Percentiles rank a stretch among this genome's conserved stretches.
Conservation (phyloP, 148 eudicot species). For the Tetragonia tetragonoides region DNA sequence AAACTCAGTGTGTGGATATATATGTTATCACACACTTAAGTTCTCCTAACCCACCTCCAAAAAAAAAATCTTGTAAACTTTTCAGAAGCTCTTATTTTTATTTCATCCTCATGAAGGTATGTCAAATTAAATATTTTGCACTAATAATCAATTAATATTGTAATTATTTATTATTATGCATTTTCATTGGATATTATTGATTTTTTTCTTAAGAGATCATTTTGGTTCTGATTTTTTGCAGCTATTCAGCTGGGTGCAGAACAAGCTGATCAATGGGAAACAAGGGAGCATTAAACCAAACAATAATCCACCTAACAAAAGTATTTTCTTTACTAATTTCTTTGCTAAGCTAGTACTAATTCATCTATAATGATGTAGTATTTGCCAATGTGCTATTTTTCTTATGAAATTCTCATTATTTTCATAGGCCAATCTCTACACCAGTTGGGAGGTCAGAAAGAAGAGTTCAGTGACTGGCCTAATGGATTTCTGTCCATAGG, state of each 20-base stretch:
- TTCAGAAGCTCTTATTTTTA: neutral
- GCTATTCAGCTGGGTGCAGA: slow-evolving; percentile 68
- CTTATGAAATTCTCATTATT: neutral
- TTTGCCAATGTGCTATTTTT: neutral
- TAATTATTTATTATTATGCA: no score
- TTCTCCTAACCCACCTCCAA: slow-evolving; percentile 20
- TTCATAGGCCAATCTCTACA: slow-evolving; percentile 30
- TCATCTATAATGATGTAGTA: neutral
- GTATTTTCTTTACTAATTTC: neutral
- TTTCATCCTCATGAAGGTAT: slow-evolving; percentile 34
- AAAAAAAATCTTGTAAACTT: neutral
- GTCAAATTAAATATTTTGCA: neutral
- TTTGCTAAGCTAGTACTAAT: neutral
- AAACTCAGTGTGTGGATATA: neutral
- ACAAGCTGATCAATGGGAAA: slow-evolving; percentile 43
- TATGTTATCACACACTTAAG: neutral
- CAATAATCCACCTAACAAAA: slow-evolving; percentile 10
- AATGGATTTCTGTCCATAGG: slow-evolving; percentile 68
- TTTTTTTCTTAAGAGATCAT: no score
- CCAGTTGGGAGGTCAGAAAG: slow-evolving; percentile 29
- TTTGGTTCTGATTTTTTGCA: slow-evolving; percentile 21
- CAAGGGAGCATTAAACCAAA: slow-evolving; percentile 31
- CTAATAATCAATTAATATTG: neutral
- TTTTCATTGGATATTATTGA: neutral
- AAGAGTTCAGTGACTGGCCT: slow-evolving; percentile 87